Percentiles rank a stretch among this genome's conserved stretches.
These are phyloP conservation scores for Candida railenensis DNA, from an alignment of 805 yeast species.

Conservation along the genomic window DNA sequence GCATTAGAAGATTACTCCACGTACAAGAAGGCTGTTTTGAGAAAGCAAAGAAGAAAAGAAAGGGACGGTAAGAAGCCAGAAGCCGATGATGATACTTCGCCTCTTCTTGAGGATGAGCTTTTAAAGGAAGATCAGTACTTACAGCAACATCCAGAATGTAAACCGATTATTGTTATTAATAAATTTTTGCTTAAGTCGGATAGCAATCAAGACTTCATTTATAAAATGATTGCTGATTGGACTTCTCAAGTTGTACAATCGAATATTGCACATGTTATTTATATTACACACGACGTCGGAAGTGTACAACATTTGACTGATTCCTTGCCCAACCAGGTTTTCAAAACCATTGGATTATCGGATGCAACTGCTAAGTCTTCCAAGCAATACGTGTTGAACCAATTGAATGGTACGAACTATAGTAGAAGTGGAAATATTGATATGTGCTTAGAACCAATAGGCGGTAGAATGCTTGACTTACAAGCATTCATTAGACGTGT, in stretches of 20 bases:
- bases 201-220: slow-evolving; percentile 58
- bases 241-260: slow-evolving; percentile 71
- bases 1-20: slow-evolving; percentile 30
- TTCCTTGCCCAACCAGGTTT: slow-evolving; percentile 83
- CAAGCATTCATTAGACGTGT: slow-evolving; percentile 88
- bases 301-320: slow-evolving; percentile 64
- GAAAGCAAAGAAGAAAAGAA: slow-evolving; percentile 17
- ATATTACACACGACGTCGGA: slow-evolving; percentile 83
- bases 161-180: slow-evolving; percentile 84
- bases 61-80: slow-evolving; percentile 12
- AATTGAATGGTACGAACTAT: slow-evolving; percentile 31
- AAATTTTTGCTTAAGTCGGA: slow-evolving; percentile 61
- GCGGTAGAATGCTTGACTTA: slow-evolving; percentile 93
- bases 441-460: slow-evolving; percentile 67
- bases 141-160: slow-evolving; percentile 79
- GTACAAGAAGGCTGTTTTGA: slow-evolving; percentile 23
- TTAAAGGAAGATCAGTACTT: slow-evolving; percentile 77
- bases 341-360: slow-evolving; percentile 68
- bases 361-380: slow-evolving; percentile 81
- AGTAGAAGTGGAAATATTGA: slow-evolving; percentile 20
- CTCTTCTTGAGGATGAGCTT: slow-evolving; percentile 21
- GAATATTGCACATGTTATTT: slow-evolving; percentile 86
- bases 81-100: background rate
- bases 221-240: slow-evolving; percentile 83
- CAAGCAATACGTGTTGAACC: slow-evolving; percentile 62